Percentiles rank a stretch among this genome's conserved stretches.
Conservation (phyloP, 192 early-diverging fungal species). For the Coemansia sp. region DNA sequence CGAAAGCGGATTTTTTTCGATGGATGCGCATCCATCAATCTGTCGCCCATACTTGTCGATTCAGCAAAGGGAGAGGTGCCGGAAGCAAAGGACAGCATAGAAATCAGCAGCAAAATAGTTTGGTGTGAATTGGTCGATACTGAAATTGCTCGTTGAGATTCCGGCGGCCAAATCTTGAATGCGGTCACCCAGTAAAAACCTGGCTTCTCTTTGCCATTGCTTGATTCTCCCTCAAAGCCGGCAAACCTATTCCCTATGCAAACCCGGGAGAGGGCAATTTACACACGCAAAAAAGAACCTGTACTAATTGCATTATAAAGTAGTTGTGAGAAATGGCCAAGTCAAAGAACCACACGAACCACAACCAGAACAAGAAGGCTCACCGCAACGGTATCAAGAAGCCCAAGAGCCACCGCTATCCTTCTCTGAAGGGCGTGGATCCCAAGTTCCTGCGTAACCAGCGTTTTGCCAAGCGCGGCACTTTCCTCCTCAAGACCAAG, state of each 20-base stretch:
- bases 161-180: no score
- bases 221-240: no score
- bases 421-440: conserved; percentile 88
- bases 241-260: not conserved
- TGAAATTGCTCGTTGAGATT: no score
- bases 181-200: no score
- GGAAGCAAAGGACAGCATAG: no score
- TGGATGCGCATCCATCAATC: conserved; percentile 15
- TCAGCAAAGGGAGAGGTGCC: not conserved
- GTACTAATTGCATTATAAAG: not conserved
- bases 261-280: not conserved
- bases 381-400: conserved; percentile 99
- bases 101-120: no score
- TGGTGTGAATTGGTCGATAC: no score
- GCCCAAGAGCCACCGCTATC: conserved; percentile 82
- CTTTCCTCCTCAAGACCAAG: conserved; percentile 39
- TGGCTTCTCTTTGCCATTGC: no score
- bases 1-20: conserved; percentile 1
- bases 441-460: conserved; percentile 98
- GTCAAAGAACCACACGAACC: conserved; percentile 99
- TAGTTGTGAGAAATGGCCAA: conserved; percentile 65
- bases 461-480: conserved; percentile 80
- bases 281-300: no score
- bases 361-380: conserved; percentile 99
- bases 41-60: not conserved